These are phyloP conservation scores for Cafeteria roenbergensis DNA, from an alignment of 108 stramenopile species.

Conservation along the genomic window DNA sequence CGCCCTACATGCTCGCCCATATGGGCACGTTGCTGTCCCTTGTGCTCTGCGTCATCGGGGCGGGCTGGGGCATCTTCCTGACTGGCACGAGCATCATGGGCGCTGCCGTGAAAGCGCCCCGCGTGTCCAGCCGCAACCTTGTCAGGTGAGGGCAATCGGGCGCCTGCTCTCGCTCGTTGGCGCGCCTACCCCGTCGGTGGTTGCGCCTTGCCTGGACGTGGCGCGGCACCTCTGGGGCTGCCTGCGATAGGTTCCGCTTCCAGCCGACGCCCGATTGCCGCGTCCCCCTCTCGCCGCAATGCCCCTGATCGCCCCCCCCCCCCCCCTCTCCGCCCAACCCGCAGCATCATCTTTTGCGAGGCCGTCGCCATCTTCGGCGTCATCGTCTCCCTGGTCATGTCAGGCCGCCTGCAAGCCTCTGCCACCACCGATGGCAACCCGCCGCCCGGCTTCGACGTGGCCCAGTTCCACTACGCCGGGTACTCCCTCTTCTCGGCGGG, in stretches of 20 bases:
- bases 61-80: conserved; percentile 90
- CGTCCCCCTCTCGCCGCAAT: no score
- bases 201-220: background rate
- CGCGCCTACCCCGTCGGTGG: background rate
- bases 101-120: conserved; percentile 93
- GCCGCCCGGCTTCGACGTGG: conserved; percentile 61
- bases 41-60: conserved; percentile 84
- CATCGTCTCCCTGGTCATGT: conserved; percentile 93
- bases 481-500: conserved; percentile 93
- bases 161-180: background rate
- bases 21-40: conserved; percentile 90
- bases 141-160: conserved; percentile 31
- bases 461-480: conserved; percentile 78
- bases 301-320: no score
- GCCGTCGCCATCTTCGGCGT: conserved; percentile 99
- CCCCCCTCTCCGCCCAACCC: no score
- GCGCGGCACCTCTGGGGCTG: no score
- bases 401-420: conserved; percentile 37
- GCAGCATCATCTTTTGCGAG: conserved; percentile 97
- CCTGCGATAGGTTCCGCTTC: no score
- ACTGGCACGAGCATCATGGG: conserved; percentile 88
- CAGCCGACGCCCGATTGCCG: no score
- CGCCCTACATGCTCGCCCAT: conserved; percentile 86
- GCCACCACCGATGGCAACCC: conserved; percentile 32
- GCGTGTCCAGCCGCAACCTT: conserved; percentile 91